Evolutionary conservation across 1,284 basidiomycete species (phyloP), one percentile per base, ranked within the genome.

Genomic region (Rhodotorula sp.): DNA sequence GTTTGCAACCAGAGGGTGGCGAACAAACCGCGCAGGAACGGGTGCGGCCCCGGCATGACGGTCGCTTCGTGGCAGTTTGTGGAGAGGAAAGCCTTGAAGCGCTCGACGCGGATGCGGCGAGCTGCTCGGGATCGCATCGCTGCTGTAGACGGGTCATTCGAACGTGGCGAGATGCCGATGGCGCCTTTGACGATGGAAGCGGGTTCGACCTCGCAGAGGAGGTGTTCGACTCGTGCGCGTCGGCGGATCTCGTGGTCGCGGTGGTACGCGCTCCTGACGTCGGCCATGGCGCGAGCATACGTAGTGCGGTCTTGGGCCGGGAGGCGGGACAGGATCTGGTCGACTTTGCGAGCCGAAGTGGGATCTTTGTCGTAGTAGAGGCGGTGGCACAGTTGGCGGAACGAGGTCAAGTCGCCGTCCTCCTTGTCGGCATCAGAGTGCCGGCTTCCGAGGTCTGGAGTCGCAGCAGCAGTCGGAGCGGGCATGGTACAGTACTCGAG

Each of bases 21-120:
- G 45, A 68, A 76, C 6, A 77, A 22, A 4, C 61, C 65, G 22
- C 62, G 54, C 42, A 75, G 76, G 58, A 77, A 77, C 6, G 76
- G 73, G 53, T 70, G 67, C 24, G 64, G 57, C 4, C 69, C 69
- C 0, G 70, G 69, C 53, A 71, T 51, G 37, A 42, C 14, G 10
- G 1, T 29, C 6, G 18, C 45, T 44, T 67, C 66, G 20, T 64
- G 51, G 46, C 74, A 75, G 49, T 73, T 61, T 20, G 55, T 15
- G 3, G 62, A 53, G 49, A 75, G 0, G 37, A 75, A 73, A 1
- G 44, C 62, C 45, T 59, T 57, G 42, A 73, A n/a, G 4, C 65
- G 29, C 4, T 59, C 44, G 7, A 26, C 37, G 14, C 73, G 59
- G n/a, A 60, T 12, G 44, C 54, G 30, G 3, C 61, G 24, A 18